Base-by-base conservation (phyloP, 2,329 filamentous ascomycete genomes). In the Microdochium nivale region DNA sequence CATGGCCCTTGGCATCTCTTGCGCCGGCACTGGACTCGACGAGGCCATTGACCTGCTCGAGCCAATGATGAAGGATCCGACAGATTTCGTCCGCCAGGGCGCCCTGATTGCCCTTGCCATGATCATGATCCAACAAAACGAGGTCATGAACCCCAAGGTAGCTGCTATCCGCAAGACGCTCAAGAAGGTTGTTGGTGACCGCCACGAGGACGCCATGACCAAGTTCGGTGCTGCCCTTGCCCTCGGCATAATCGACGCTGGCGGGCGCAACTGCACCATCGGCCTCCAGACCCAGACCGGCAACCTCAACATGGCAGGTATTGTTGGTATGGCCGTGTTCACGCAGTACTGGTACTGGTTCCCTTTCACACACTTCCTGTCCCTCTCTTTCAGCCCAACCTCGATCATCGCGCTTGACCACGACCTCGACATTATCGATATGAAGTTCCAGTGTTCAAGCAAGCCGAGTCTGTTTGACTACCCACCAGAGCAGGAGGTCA, bases 341-440 rank as follows among this genome's bases (percentile, higher is more conserved):
- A 95, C 91, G 9, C 94, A 99, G 68, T 99, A 99, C 76, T 99
- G 94, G 94, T 99, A 99, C 76, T 99, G 94, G 94, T 99, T 99
- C 81, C 94, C 94, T 54, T 87, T 97, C 62, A 95, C 94, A 27
- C 94, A 99, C 71, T 99, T 99, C 82, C 70, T 99, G 53, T 95
- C 92, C 1, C 78, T 99, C 55, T 91, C 90, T 63, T 97, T 99
- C 72, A 90, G 89, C n/a, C 94, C 94, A 1, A 99, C 95, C 1
- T 88, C 94, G 1, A 88, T 99, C 64, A 96, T 97, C 60, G 92
- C 88, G 54, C 83, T 99, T 25, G 91, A 99, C 65, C 87, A 95
- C 64, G 89, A 96, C 64, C 79, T 99, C 14, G 90, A 96, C 62
- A 90, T 96, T 51, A 90, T 95, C 21, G 86, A 85, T 65, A 91